phyloP scores from a whole-genome alignment of 768 basidiomycete species.

The Auricularia sp. region DNA sequence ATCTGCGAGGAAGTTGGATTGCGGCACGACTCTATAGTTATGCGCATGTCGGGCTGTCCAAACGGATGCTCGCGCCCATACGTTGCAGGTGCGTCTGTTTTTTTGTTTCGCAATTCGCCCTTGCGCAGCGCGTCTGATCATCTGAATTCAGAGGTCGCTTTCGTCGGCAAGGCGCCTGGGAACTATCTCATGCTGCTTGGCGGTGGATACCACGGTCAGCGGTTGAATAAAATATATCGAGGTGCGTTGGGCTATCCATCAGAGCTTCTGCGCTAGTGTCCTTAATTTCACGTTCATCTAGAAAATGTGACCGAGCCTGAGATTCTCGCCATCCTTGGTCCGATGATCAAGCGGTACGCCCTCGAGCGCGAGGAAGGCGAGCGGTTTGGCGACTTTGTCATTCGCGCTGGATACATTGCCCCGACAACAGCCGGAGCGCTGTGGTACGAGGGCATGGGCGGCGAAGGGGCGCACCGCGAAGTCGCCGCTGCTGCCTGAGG shows the following conservation, averaged over 20 bases:
- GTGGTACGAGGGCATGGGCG: constrained; percentile 82
- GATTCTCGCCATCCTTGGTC: constrained; percentile 76
- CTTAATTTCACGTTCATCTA: constrained; percentile 15
- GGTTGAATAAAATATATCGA: constrained; percentile 93
- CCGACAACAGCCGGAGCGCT: constrained; percentile 71
- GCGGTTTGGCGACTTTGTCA: constrained; percentile 90
- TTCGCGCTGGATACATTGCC: constrained; percentile 84
- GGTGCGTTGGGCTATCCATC: constrained; percentile 28
- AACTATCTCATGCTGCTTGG: constrained; percentile 91
- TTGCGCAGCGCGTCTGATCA: constrained; percentile 4
- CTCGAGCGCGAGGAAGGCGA: constrained; percentile 80
- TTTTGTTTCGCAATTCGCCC: not conserved
- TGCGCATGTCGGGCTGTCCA: constrained; percentile 98
- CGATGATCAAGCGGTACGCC: constrained; percentile 93
- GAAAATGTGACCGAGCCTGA: constrained; percentile 86
- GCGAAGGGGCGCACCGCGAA: constrained; percentile 47
- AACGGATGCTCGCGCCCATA: constrained; percentile 93
- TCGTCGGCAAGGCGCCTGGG: constrained; percentile 92
- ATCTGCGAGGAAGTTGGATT: constrained; percentile 90
- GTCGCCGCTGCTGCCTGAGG: not conserved
- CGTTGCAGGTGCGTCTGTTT: constrained; percentile 52
- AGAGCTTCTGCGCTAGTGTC: too few species aligned
- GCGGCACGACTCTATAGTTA: constrained; percentile 88
- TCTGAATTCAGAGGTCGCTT: constrained; percentile 65
- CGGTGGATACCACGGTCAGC: constrained; percentile 88